Conservation (phyloP, 257 asterid genomes). For the Solanum chmielewskii region DNA sequence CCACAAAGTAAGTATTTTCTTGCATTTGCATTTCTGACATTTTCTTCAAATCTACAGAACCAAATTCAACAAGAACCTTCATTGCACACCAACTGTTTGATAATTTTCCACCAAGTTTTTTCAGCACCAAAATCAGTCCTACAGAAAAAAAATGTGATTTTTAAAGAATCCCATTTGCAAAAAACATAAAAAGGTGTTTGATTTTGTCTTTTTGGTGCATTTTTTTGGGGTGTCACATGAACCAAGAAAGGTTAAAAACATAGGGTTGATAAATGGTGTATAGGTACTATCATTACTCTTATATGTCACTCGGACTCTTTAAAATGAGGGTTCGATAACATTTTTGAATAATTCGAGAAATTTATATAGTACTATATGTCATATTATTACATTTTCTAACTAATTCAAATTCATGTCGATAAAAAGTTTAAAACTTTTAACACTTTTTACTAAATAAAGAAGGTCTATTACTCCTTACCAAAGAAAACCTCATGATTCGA, state of each 20-base stretch:
- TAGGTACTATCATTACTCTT: neutral
- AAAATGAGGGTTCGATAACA: neutral
- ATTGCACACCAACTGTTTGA: neutral
- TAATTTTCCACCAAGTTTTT: neutral
- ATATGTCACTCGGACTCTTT: neutral
- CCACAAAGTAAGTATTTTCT: neutral
- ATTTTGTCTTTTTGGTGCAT: neutral
- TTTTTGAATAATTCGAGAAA: neutral
- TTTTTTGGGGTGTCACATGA: neutral
- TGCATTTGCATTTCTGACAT: neutral
- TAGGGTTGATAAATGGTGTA: neutral
- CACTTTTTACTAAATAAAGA: neutral
- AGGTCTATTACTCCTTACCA: neutral
- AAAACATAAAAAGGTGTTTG: neutral
- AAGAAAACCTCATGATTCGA: neutral
- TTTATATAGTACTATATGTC: neutral
- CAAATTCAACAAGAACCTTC: neutral
- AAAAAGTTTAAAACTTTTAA: neutral
- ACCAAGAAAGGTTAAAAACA: neutral
- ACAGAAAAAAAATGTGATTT: neutral
- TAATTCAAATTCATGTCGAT: accelerated
- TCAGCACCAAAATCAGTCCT: neutral
- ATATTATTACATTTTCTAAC: neutral
- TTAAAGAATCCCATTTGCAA: neutral
- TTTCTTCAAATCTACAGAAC: neutral